These are phyloP conservation scores for Mycoemilia scoparia DNA, from an alignment of 192 early-diverging fungal species.

Conservation along the genomic window DNA sequence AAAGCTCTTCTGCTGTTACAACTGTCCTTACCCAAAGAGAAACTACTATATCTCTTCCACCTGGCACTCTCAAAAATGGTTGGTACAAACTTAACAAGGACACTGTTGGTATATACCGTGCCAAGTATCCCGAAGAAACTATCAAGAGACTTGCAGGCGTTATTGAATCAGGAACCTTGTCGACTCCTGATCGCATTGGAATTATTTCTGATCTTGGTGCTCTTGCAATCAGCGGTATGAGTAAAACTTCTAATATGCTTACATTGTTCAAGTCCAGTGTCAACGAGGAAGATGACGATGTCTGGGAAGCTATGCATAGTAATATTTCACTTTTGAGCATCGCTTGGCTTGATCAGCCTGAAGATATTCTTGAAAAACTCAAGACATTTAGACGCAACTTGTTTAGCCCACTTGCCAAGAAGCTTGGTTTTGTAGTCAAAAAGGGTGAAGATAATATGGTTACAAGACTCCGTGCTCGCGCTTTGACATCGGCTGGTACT, in stretches of 20 bases:
- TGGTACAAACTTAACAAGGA: conserved; percentile 78
- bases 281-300: conserved; percentile 65
- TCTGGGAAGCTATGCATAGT: conserved; percentile 45
- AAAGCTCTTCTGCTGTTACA: conserved; percentile 5
- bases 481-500: conserved; percentile 48
- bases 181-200: conserved; percentile 66
- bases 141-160: conserved; percentile 36
- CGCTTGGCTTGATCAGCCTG: conserved; percentile 48
- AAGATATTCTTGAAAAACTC: conserved; percentile 40
- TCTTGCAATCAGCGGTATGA: conserved; percentile 62
- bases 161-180: conserved; percentile 33
- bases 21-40: conserved; percentile 27
- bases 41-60: conserved; percentile 26
- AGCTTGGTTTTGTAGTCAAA: conserved; percentile 50
- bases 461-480: conserved; percentile 55
- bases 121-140: conserved; percentile 44
- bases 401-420: conserved; percentile 50
- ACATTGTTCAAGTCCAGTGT: conserved; percentile 51
- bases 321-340: conserved; percentile 36
- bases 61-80: conserved; percentile 25
- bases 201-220: conserved; percentile 69
- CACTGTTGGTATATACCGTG: conserved; percentile 71
- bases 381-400: conserved; percentile 46
- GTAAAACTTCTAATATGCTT: conserved; percentile 56
- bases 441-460: conserved; percentile 54